Conservation (phyloP, 306 rosid genomes). For the Quillaja saponaria region DNA sequence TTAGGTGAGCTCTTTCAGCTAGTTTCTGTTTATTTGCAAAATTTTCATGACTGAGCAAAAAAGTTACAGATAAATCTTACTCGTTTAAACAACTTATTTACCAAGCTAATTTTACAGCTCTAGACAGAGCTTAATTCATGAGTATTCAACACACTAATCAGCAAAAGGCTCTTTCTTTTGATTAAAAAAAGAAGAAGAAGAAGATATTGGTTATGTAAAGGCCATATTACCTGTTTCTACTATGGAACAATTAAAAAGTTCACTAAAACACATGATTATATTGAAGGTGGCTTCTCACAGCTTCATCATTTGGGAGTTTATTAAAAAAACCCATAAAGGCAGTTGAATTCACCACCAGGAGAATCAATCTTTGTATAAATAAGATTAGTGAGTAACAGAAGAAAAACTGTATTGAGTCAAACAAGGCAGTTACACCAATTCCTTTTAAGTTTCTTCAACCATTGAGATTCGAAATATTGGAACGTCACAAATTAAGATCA, state of each 20-base stretch:
- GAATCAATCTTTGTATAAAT: constrained; percentile 3
- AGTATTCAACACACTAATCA: no score
- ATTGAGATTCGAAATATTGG: constrained; percentile 11
- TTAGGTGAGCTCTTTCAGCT: not conserved
- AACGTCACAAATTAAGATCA: constrained; percentile 17
- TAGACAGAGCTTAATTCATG: no score
- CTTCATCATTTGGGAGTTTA: not conserved
- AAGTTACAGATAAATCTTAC: not conserved
- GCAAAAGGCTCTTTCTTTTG: no score
- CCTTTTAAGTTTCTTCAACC: constrained; percentile 5
- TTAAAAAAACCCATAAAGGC: no score
- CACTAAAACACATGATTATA: not conserved
- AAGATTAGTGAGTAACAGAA: constrained; percentile 13
- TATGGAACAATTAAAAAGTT: not conserved
- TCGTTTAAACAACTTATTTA: not conserved
- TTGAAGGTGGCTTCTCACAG: constrained; percentile 6
- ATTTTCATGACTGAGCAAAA: constrained; percentile 5
- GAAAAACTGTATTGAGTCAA: not conserved
- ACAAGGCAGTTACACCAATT: constrained; percentile 12
- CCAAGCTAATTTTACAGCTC: not conserved
- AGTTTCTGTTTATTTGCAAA: not conserved
- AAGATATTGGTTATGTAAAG: no score
- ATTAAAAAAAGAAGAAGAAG: not conserved
- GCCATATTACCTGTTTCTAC: no score
- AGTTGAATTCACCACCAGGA: no score